phyloP scores from a whole-genome alignment of 768 basidiomycete species.

The Boletellus emodensis region DNA sequence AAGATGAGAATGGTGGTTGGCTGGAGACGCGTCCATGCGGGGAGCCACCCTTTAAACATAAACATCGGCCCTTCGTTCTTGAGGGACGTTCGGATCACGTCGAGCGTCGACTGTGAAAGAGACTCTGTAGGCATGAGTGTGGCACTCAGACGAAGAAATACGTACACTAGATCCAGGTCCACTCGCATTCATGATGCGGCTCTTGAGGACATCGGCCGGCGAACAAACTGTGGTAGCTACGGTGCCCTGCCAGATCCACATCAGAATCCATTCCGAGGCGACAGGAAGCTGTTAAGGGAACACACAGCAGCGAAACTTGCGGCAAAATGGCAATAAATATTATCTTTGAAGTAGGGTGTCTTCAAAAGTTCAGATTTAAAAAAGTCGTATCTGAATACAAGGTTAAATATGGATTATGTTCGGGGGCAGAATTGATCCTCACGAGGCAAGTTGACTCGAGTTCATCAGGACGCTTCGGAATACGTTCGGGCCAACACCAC shows the following conservation, averaged over 20 bases:
- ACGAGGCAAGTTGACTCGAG: slow-evolving; percentile 88
- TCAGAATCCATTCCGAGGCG: background rate
- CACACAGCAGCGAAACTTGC: slow-evolving; percentile 83
- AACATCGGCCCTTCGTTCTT: slow-evolving; percentile 78
- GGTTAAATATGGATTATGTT: background rate
- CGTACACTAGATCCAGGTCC: slow-evolving; percentile 73
- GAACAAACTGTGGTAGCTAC: slow-evolving; percentile 89
- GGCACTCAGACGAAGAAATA: slow-evolving; percentile 10
- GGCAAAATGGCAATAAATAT: slow-evolving; percentile 77
- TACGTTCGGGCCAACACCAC: slow-evolving; percentile 82
- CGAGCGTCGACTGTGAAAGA: slow-evolving; percentile 57
- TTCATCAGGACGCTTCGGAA: slow-evolving; percentile 88
- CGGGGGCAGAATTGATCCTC: slow-evolving; percentile 25
- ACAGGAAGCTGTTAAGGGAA: background rate
- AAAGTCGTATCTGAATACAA: slow-evolving; percentile 68
- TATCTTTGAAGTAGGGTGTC: slow-evolving; percentile 71
- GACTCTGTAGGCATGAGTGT: background rate
- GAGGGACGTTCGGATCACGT: slow-evolving; percentile 64
- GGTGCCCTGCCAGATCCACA: slow-evolving; percentile 53
- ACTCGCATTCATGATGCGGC: slow-evolving; percentile 86
- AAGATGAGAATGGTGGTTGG: slow-evolving; percentile 89
- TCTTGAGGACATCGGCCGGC: slow-evolving; percentile 85
- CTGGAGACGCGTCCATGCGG: slow-evolving; percentile 81
- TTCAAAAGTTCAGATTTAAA: slow-evolving; percentile 83
- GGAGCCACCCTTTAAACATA: slow-evolving; percentile 92